phyloP scores from a whole-genome alignment of 139 green algal species.

The Tetradesmus obliquus region DNA sequence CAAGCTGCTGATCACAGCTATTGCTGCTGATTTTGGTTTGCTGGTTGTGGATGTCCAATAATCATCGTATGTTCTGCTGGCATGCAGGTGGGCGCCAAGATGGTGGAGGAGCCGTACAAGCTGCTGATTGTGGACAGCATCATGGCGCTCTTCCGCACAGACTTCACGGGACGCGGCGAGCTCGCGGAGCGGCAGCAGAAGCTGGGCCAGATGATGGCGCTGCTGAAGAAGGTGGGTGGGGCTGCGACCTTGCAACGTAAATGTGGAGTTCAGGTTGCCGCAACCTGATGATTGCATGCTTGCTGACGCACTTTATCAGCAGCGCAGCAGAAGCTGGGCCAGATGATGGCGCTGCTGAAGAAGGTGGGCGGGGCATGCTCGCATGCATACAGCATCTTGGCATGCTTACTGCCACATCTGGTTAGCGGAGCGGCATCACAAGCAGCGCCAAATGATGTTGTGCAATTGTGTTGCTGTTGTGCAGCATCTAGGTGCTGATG shows the following conservation, averaged over 20 bases:
- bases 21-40: no score
- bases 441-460: slow-evolving; percentile 77
- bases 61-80: no score
- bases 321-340: slow-evolving; percentile 91
- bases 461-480: background rate
- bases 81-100: slow-evolving; percentile 80
- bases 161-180: slow-evolving; percentile 93
- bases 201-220: slow-evolving; percentile 77
- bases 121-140: slow-evolving; percentile 93
- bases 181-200: slow-evolving; percentile 94
- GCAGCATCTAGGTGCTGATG: no score
- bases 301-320: no score
- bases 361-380: slow-evolving; percentile 67
- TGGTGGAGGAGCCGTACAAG: slow-evolving; percentile 83
- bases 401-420: no score
- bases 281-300: no score
- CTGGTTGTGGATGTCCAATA: no score
- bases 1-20: no score
- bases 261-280: background rate
- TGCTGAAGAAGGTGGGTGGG: slow-evolving; percentile 77
- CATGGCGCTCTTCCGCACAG: slow-evolving; percentile 80
- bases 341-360: slow-evolving; percentile 77
- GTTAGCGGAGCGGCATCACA: slow-evolving; percentile 76
- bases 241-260: background rate
- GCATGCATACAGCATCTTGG: background rate